These are phyloP conservation scores for Cerrena zonata DNA, from an alignment of 1,284 basidiomycete genomes.

Conservation along the genomic window DNA sequence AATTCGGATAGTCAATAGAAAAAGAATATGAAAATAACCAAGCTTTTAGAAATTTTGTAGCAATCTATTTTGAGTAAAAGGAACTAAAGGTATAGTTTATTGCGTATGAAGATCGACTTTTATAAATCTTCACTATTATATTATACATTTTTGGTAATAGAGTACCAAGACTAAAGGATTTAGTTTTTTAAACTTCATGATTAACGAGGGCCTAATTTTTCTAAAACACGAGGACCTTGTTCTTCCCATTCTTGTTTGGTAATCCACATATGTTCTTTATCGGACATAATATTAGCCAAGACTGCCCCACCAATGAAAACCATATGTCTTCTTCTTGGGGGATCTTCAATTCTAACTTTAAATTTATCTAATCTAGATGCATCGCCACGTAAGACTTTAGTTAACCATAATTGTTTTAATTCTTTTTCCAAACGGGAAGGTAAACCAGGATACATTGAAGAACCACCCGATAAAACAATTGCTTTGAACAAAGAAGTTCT, in stretches of 20 bases:
- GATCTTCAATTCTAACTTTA: conserved; percentile 98
- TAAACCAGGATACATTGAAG: conserved; percentile 97
- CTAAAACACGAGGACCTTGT: conserved; percentile 74
- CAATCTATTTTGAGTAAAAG: too few species aligned
- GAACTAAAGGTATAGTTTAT: too few species aligned
- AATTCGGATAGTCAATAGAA: too few species aligned
- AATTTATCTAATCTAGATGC: conserved; percentile 79
- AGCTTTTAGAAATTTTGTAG: too few species aligned
- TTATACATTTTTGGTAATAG: too few species aligned
- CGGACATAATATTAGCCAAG: conserved; percentile 97
- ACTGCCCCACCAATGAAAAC: conserved; percentile 97
- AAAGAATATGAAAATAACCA: too few species aligned
- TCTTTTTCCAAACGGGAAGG: conserved; percentile 97
- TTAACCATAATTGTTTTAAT: conserved; percentile 97
- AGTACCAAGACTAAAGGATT: too few species aligned
- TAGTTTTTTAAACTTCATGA: too few species aligned
- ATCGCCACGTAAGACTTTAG: conserved; percentile 82
- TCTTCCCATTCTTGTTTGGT: conserved; percentile 90
- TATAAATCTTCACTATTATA: too few species aligned
- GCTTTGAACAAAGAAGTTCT: conserved; percentile 95
- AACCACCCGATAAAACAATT: conserved; percentile 96
- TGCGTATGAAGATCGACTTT: too few species aligned
- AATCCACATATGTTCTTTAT: conserved; percentile 91
- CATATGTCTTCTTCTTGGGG: conserved; percentile 97
- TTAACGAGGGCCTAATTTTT: conserved; percentile 86